Percentiles rank a stretch among this genome's conserved stretches.
Conservation (phyloP, 495 filamentous ascomycete genomes). For the Pseudoneurospora amorphoporcata region DNA sequence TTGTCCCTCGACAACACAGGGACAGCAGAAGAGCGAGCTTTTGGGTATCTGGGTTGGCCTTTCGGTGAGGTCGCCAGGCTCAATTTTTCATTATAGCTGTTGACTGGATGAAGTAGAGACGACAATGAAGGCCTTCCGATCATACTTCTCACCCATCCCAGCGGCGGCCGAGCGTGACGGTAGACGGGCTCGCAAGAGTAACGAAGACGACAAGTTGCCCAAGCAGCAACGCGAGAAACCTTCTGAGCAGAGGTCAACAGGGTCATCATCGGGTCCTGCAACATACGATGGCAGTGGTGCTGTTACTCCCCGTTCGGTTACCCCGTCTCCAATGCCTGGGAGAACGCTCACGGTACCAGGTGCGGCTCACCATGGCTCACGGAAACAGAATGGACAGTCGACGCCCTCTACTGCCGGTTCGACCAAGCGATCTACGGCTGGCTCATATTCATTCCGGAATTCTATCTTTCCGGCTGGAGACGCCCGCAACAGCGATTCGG, state of each 20-base stretch:
- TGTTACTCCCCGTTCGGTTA: background rate
- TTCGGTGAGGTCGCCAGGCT: background rate
- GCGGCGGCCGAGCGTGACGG: background rate
- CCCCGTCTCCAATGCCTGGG: background rate
- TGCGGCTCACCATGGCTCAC: conserved; percentile 1
- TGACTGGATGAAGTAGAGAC: background rate
- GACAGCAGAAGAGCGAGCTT: background rate
- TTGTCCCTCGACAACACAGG: background rate
- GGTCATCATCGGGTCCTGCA: background rate
- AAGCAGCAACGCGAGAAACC: background rate
- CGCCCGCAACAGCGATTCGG: conserved; percentile 28
- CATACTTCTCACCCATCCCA: conserved; percentile 12
- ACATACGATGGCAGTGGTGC: background rate
- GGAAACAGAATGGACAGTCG: background rate
- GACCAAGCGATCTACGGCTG: background rate
- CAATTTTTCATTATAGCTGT: background rate
- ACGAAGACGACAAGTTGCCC: background rate
- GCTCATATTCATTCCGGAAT: conserved; percentile 9
- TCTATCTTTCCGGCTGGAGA: conserved; percentile 39
- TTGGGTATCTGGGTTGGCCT: background rate
- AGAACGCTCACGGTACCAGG: conserved; percentile 11
- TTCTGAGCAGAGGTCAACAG: background rate
- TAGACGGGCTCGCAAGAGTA: background rate
- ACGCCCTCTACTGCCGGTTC: background rate
- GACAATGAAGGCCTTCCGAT: conserved; percentile 17